Base-by-base conservation (phyloP, 176 grass and related monocot genomes). In the Thinopyrum elongatum region DNA sequence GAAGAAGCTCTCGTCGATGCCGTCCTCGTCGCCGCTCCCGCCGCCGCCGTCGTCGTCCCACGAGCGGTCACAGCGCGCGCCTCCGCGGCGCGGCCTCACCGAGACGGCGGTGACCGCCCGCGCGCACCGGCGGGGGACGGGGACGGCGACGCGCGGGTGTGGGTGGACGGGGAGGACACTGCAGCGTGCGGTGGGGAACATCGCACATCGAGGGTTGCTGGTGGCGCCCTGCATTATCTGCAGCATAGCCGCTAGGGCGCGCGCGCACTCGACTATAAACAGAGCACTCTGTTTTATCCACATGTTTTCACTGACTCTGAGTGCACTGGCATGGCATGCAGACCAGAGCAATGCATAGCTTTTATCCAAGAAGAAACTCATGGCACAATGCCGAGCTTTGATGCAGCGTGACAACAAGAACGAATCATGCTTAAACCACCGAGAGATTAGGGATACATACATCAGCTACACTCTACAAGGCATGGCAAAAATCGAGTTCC, bases 1-100 rank as follows among this genome's bases (percentile, higher is more conserved):
- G 77, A 91, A 88, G 90, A 88, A 87, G 70, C 23, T 61, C 51
- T 80, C 70, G 70, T 91, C 81, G 59, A 80, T 36, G 46, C 46
- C 41, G 84, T 86, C 70, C 51, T 91, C 89, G 10, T 53, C 36
- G 8, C 83, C 79, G 7, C 65, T 65, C 62, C 53, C 21, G 34
- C 8, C 58, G 46, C 8, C 58, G 16, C 10, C 28, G 11, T 25
- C 80, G 22, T 87, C 85, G 17, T 79, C 76, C 85, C 89, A 91
- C 6, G 85, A 53, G 5, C 47, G 30, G 23, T 76, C 22, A 0
- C 85, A 69, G 61, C 38, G 49, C 8, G 67, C 22, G 14, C 85
- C 61, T 13, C 75, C 10, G 29, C 81, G 85, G 1, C 69, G 76
- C 2, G 81, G 68, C 76, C 49, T 79, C 5, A 47, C 89, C 9